Conservation (phyloP, 306 rosid species). For the Astragalus membranaceus region DNA sequence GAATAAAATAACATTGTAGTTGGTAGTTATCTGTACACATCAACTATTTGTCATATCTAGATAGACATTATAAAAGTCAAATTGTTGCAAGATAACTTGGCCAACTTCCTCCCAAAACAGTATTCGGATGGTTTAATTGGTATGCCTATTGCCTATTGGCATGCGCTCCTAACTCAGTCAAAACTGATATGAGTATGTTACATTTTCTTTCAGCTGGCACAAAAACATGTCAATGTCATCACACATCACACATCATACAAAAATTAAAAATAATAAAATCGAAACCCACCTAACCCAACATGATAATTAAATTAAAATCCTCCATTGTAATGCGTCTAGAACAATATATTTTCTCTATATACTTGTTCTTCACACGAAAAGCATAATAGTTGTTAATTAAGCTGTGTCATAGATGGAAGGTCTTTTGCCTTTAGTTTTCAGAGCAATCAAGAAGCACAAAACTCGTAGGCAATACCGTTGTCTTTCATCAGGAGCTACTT, state of each 20-base stretch:
- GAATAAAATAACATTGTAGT: not conserved
- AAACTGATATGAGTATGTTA: not conserved
- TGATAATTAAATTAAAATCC: not conserved
- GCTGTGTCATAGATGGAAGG: slow-evolving; percentile 30
- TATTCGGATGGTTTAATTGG: not conserved
- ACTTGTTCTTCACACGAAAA: not conserved
- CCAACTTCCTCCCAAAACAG: not conserved
- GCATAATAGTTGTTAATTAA: not conserved
- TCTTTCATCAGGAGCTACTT: slow-evolving; percentile 29
- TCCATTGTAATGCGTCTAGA: not conserved
- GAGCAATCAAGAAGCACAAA: slow-evolving; percentile 31
- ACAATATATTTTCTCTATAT: not conserved
- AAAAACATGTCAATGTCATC: not conserved
- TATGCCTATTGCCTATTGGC: not conserved
- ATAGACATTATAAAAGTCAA: slow-evolving; percentile 12
- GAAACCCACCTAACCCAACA: slow-evolving; percentile 28
- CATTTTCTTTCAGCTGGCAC: not conserved
- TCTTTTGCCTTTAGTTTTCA: slow-evolving; percentile 32
- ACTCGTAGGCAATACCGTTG: slow-evolving; percentile 23
- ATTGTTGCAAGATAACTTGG: not conserved
- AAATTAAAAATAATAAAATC: not conserved
- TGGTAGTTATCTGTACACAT: not conserved
- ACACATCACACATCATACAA: not conserved
- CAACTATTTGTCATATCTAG: not conserved
- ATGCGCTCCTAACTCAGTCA: not conserved